Base-by-base conservation (phyloP, 2,329 filamentous ascomycete species). In the Phyllosticta paracitricarpa region DNA sequence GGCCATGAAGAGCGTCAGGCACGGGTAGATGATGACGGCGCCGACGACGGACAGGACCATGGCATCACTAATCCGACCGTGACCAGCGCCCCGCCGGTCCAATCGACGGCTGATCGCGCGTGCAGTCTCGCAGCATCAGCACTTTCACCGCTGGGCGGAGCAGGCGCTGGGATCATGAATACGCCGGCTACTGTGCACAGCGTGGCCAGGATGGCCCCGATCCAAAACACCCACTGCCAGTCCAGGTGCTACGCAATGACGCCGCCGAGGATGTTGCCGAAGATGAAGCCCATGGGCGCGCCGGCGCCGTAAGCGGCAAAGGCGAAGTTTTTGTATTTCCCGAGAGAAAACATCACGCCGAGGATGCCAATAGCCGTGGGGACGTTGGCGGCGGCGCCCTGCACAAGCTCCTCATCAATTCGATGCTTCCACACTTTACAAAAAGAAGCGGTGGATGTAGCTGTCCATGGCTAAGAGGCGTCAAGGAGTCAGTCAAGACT, bases 151-250 rank as follows among this genome's bases (percentile, higher is more conserved):
- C 58, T 67, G 14, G 68, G 66, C 1, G 70, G 68, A 1, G 73
- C 68, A 1, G 76, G 76, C 4, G 79, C 75, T 0, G 85, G 85
- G 58, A 88, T 83, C 61, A 85, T 74, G 61, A 85, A 75, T 60
- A 82, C 69, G 28, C 81, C 84, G 1, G 80, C 79, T 0, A 79
- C 70, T 0, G 83, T 80, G 51, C 87, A 79, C 30, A 80, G 61
- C 35, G 78, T 79, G 4, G 80, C 81, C 57, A 86, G 75, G 51
- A 84, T 81, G 40, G 83, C 83, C 14, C 83, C 76, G 8, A 81
- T 79, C 60, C 83, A 85, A 68, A 88, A 88, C 0, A 88, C 82
- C 79, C 85, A 87, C 71, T 81, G 83, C 86, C 86, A 89, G 57
- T 73, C 81, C 12, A 80, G 75, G 64, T 82, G 87, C 59, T 85